Conservation (phyloP, 768 basidiomycete species). For the Suillus occidentalis region DNA sequence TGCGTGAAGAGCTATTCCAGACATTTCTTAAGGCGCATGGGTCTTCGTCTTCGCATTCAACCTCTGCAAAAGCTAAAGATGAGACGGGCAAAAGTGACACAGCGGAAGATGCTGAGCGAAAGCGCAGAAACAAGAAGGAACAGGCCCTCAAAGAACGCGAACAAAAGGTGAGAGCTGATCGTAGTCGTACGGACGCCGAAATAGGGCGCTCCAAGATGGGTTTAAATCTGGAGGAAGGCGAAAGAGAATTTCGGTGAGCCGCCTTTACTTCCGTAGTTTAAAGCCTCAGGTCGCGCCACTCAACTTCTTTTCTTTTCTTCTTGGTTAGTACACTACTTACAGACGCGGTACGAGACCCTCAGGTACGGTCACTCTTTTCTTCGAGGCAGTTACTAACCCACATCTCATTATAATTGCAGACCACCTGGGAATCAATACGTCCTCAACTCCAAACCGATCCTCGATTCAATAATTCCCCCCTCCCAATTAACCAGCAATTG, state of each 20-base stretch:
- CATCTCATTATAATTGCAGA: slow-evolving; percentile 39
- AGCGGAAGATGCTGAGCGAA: slow-evolving; percentile 31
- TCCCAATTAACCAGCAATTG: slow-evolving; percentile 65
- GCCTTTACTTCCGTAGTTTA: slow-evolving; percentile 11
- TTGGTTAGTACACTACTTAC: slow-evolving; percentile 69
- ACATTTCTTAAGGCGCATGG: slow-evolving; percentile 64
- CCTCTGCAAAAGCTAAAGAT: slow-evolving; percentile 3
- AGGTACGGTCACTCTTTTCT: slow-evolving; percentile 54
- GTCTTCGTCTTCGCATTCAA: slow-evolving; percentile 21
- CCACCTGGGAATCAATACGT: slow-evolving; percentile 69
- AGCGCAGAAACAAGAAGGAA: slow-evolving; percentile 63
- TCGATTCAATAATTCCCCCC: slow-evolving; percentile 71
- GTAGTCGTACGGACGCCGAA: slow-evolving; percentile 64
- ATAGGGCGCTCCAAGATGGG: slow-evolving; percentile 70
- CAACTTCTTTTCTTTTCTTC: slow-evolving; percentile 30
- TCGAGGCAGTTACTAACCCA: slow-evolving; percentile 37
- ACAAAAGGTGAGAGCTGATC: slow-evolving; percentile 71
- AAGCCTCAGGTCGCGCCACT: slow-evolving; percentile 41
- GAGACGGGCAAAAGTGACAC: slow-evolving; percentile 3
- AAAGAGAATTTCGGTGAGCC: slow-evolving; percentile 80
- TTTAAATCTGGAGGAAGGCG: slow-evolving; percentile 78
- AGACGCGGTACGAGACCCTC: slow-evolving; percentile 90
- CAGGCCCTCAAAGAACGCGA: slow-evolving; percentile 84
- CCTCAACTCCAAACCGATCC: slow-evolving; percentile 75
- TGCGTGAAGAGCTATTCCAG: slow-evolving; percentile 89